phyloP scores from a whole-genome alignment of 306 rosid genomes.

The Lablab purpureus region DNA sequence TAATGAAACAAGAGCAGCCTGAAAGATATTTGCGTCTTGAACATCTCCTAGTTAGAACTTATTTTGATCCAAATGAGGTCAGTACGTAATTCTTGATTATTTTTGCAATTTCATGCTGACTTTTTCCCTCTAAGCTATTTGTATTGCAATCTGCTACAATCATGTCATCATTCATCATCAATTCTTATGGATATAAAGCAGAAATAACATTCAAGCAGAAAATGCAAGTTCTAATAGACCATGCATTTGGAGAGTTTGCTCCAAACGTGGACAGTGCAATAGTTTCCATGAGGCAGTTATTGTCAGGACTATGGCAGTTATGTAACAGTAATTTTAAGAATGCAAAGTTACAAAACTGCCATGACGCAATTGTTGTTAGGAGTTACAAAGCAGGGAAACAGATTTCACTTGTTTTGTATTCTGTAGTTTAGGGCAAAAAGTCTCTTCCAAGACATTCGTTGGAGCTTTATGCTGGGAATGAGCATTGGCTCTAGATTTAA shows the following conservation, averaged over 20 bases:
- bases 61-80: conserved; percentile 98
- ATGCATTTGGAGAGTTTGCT: background rate
- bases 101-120: conserved; percentile 13
- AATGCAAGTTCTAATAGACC: background rate
- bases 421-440: background rate
- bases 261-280: background rate
- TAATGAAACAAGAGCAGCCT: conserved; percentile 99
- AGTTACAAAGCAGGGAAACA: background rate
- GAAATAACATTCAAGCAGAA: background rate
- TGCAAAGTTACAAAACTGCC: background rate
- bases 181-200: background rate
- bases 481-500: background rate
- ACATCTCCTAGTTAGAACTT: conserved; percentile 95
- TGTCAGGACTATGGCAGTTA: background rate
- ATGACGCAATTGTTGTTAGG: background rate
- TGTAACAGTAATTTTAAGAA: background rate
- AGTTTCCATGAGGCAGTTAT: background rate
- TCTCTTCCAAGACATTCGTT: background rate
- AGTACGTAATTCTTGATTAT: conserved; percentile 29
- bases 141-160: conserved; percentile 9
- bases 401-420: background rate
- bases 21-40: conserved; percentile 99
- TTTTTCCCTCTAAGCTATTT: conserved; percentile 33
- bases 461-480: background rate
- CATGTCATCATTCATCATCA: background rate